Percentiles rank a stretch among this genome's conserved stretches.
Conservation (phyloP, 1,139 yeast species). For the Kodamaea suecica region DNA sequence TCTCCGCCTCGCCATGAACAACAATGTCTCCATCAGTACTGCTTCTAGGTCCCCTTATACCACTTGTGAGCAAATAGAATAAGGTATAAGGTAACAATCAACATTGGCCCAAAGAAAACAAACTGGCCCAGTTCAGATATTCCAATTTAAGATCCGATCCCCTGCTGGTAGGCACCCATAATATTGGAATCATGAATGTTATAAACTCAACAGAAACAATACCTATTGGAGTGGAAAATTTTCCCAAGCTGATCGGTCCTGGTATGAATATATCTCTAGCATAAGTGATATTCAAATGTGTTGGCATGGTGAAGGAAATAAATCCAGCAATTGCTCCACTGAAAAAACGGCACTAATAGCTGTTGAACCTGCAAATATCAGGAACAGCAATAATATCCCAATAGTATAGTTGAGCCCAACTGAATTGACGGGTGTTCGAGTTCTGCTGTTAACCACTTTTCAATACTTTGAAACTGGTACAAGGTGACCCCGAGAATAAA, state of each 20-base stretch:
- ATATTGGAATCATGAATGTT: conserved; percentile 58
- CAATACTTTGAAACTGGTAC: conserved; percentile 57
- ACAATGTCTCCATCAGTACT: conserved; percentile 37
- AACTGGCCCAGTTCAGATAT: conserved; percentile 70
- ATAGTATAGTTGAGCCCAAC: conserved; percentile 60
- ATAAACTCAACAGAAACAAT: conserved; percentile 44
- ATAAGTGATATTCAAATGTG: conserved; percentile 57
- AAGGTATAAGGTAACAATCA: conserved; percentile 51
- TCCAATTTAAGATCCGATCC: conserved; percentile 48
- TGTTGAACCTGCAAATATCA: conserved; percentile 63
- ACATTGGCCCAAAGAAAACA: conserved; percentile 68
- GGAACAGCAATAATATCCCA: conserved; percentile 54
- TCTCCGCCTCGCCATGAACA: not conserved
- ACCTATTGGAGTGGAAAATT: conserved; percentile 47
- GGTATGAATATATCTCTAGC: conserved; percentile 52
- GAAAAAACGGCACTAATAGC: conserved; percentile 74
- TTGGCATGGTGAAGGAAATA: conserved; percentile 65
- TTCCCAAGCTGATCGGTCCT: conserved; percentile 75
- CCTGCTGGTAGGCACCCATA: conserved; percentile 58
- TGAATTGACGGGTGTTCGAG: conserved; percentile 69
- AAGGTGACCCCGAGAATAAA: conserved; percentile 67
- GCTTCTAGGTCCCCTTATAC: conserved; percentile 66
- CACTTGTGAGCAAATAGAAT: conserved; percentile 56
- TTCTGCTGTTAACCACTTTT: conserved; percentile 48
- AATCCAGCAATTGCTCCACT: conserved; percentile 75